Evolutionary conservation across 805 yeast species (phyloP).

Genomic region (Kuraishia hungarica): DNA sequence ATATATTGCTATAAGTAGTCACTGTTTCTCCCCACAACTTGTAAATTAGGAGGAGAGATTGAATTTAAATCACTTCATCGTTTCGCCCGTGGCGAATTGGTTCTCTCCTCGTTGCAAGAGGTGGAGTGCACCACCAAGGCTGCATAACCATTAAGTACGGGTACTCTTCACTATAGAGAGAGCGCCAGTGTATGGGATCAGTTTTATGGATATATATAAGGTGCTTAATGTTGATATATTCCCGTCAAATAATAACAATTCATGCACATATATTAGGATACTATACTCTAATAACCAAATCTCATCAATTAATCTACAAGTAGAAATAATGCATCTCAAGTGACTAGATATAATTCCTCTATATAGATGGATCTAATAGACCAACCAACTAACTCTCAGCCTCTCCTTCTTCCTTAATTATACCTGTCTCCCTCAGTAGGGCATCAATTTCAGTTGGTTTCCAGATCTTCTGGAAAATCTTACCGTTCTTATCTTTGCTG

Average conservation of each 20-base stretch:
- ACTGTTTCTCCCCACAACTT: background rate
- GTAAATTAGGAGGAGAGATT: background rate
- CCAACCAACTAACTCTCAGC: constrained; percentile 17
- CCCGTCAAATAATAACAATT: too few species aligned
- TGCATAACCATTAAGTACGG: background rate
- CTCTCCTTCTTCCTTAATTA: constrained; percentile 50
- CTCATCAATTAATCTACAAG: too few species aligned
- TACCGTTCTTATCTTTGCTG: constrained; percentile 36
- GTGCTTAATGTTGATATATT: too few species aligned
- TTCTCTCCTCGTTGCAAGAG: constrained; percentile 1
- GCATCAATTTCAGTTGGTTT: constrained; percentile 67
- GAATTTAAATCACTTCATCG: background rate
- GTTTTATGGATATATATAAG: too few species aligned
- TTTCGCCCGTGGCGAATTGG: background rate
- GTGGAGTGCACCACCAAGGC: background rate
- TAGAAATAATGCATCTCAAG: background rate
- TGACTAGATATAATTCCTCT: background rate
- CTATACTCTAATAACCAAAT: too few species aligned
- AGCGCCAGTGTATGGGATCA: too few species aligned
- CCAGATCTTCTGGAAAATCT: constrained; percentile 68
- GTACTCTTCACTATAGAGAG: background rate
- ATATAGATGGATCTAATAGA: background rate
- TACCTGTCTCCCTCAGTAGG: constrained; percentile 64
- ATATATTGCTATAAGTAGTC: background rate
- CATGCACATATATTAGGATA: too few species aligned